Base-by-base conservation (phyloP, 768 basidiomycete species). In the Hirschioporus abietinus region DNA sequence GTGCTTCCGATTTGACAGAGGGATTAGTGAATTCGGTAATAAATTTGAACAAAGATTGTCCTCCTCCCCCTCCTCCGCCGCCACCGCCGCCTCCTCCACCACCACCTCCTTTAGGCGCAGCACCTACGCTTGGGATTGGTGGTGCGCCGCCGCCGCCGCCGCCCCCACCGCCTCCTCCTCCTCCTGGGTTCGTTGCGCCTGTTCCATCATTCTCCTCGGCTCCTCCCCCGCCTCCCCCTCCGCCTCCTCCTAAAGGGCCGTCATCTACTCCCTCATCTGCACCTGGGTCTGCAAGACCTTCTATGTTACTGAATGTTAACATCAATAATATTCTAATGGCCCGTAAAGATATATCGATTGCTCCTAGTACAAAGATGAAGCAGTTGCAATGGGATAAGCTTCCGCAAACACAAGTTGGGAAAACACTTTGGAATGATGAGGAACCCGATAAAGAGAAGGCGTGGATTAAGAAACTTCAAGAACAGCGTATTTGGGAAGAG, bases 381-480 rank as follows among this genome's bases (percentile, higher is more conserved):
- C 95, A 98, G 75, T 80, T 99, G 65, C 96, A 98, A 74, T 99
- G 96, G 96, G 96, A 98, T 75, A 99, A 98, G 73, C 83, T 99
- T n/a, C 88, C 92, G 25, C 94, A 94, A 66, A 89, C 91, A 70
- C 89, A 92, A 71, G 88, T 94, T 35, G 81, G 81, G 0, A 91
- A 90, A 74, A 99, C 96, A 0, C 79, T 98, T 17, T 99, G 95
- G 92, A 90, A 83, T 64, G 84, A 84, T 52, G 92, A 93, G 67
- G 79, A 81, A 64, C 78, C 84, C 1, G 80, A 87, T 70, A 88
- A 87, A 72, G 92, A 94, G 73, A 81, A 85, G 68, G 89, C 92
- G 70, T 93, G 95, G 84, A 77, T 95, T 58, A 83, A 87, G 75
- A 92, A 92, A 76, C 78, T 99, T 61, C 89, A 91, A 72, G 77